Evolutionary conservation across 192 early-diverging fungal genomes (phyloP).

Genomic region (Linnemannia exigua): DNA sequence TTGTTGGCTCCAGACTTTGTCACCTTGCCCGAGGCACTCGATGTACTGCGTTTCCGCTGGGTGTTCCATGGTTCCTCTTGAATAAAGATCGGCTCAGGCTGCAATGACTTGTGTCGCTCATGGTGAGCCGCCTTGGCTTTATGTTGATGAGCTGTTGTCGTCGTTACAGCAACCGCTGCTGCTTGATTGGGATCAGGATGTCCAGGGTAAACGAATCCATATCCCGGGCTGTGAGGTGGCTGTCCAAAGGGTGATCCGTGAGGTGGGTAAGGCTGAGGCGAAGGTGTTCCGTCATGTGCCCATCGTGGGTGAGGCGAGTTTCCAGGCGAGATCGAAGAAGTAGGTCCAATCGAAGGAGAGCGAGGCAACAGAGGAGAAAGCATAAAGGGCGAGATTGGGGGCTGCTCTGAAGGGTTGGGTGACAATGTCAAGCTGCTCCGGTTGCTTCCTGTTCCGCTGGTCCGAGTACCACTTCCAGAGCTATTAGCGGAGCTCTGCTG

Average conservation of each 20-base stretch:
- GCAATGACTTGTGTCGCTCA: constrained; percentile 28
- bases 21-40: constrained; percentile 21
- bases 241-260: constrained; percentile 19
- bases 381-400: constrained; percentile 45
- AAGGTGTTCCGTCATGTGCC: constrained; percentile 23
- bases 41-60: constrained; percentile 39
- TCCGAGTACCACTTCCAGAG: neutral
- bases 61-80: constrained; percentile 55
- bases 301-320: constrained; percentile 42
- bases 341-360: constrained; percentile 45
- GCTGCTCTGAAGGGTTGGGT: constrained; percentile 32
- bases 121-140: neutral
- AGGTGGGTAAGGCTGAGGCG: constrained; percentile 13
- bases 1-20: neutral
- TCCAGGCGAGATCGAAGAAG: constrained; percentile 27
- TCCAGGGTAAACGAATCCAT: constrained; percentile 3
- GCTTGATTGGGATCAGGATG: constrained; percentile 12
- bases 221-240: neutral
- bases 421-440: constrained; percentile 44
- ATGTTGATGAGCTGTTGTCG: neutral
- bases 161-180: neutral
- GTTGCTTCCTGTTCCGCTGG: constrained; percentile 28
- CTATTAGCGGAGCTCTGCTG: constrained; percentile 3
- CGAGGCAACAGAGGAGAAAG: constrained; percentile 40
- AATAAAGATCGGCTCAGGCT: constrained; percentile 45